A percentile compares a stretch with the other conserved stretches of the same genome.
Conservation (phyloP, 768 basidiomycete genomes). For the Mycena haematopus region DNA sequence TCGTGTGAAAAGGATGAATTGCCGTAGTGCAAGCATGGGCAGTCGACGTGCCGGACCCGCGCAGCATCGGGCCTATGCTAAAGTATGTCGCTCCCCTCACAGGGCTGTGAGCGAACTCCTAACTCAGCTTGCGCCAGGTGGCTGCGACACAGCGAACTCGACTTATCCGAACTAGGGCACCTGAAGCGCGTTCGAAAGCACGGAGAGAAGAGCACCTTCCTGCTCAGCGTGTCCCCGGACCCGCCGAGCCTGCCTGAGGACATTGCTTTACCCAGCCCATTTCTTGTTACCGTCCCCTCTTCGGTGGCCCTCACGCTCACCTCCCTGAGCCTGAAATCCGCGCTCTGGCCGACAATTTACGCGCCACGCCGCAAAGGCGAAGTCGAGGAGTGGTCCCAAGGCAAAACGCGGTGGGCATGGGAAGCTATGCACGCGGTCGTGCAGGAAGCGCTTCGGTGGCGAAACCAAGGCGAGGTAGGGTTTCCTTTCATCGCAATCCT, state of each 20-base stretch:
- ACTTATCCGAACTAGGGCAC: conserved; percentile 68
- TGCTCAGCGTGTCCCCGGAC: conserved; percentile 50
- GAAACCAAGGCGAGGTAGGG: conserved; percentile 56
- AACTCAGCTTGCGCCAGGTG: conserved; percentile 53
- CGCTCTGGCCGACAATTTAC: conserved; percentile 88
- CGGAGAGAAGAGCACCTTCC: conserved; percentile 53
- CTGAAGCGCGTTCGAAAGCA: conserved; percentile 78
- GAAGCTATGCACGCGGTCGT: conserved; percentile 65
- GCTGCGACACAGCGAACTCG: conserved; percentile 68
- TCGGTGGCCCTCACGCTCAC: conserved; percentile 69
- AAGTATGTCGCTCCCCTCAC: conserved; percentile 53
- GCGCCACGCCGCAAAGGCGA: conserved; percentile 74
- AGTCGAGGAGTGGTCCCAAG: conserved; percentile 68
- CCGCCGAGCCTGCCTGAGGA: conserved; percentile 59
- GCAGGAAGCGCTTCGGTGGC: conserved; percentile 54
- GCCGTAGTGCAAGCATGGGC: conserved; percentile 74
- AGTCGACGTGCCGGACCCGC: conserved; percentile 71
- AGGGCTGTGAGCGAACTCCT: background rate
- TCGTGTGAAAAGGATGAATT: conserved; percentile 10
- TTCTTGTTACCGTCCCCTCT: conserved; percentile 65
- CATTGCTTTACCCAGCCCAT: conserved; percentile 57
- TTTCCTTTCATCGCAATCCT: conserved; percentile 4
- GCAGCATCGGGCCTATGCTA: conserved; percentile 63
- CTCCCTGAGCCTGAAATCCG: conserved; percentile 69
- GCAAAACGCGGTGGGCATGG: conserved; percentile 76